A percentile compares a stretch with the other conserved stretches of the same genome.
These are phyloP conservation scores for fission yeast (Schizosaccharomyces pombe) DNA, from an alignment of 805 yeast genomes.

Conservation along the genomic window DNA sequence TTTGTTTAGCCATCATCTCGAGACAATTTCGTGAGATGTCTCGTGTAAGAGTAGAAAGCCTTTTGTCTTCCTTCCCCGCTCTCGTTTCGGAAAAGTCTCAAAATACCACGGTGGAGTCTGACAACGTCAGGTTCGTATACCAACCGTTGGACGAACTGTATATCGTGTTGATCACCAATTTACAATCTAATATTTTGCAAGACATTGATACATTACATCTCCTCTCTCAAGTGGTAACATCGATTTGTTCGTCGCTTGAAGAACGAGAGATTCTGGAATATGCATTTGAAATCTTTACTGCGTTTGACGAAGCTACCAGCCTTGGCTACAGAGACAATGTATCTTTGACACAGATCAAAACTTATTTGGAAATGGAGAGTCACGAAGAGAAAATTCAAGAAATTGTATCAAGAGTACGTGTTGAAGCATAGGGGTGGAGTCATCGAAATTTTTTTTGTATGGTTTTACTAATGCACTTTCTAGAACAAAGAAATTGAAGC, in stretches of 20 bases:
- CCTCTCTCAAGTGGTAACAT: slow-evolving; percentile 59
- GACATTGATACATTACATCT: slow-evolving; percentile 80
- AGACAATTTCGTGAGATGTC: slow-evolving; percentile 75
- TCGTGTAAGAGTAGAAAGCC: slow-evolving; percentile 63
- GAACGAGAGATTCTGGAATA: slow-evolving; percentile 62
- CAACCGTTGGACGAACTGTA: slow-evolving; percentile 89
- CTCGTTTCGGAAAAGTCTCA: slow-evolving; percentile 50
- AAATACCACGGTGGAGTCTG: slow-evolving; percentile 87
- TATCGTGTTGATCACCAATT: slow-evolving; percentile 73
- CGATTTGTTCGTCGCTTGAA: slow-evolving; percentile 45
- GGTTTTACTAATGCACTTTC: neutral
- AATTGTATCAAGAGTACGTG: slow-evolving; percentile 33
- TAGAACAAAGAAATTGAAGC: slow-evolving; percentile 91
- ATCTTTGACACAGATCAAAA: slow-evolving; percentile 56
- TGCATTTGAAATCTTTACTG: slow-evolving; percentile 72
- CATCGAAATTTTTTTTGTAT: too few relatives aligned
- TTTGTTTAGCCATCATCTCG: slow-evolving; percentile 37
- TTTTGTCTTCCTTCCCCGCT: slow-evolving; percentile 66
- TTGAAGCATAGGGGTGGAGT: too few relatives aligned
- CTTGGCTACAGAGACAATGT: slow-evolving; percentile 80
- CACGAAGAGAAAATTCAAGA: slow-evolving; percentile 98
- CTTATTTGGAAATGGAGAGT: slow-evolving; percentile 88
- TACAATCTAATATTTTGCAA: slow-evolving; percentile 74
- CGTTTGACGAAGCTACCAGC: slow-evolving; percentile 81
- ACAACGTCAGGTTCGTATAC: slow-evolving; percentile 73